phyloP scores from a whole-genome alignment of 805 yeast species.

The Sugiyamaella chiloensis region DNA sequence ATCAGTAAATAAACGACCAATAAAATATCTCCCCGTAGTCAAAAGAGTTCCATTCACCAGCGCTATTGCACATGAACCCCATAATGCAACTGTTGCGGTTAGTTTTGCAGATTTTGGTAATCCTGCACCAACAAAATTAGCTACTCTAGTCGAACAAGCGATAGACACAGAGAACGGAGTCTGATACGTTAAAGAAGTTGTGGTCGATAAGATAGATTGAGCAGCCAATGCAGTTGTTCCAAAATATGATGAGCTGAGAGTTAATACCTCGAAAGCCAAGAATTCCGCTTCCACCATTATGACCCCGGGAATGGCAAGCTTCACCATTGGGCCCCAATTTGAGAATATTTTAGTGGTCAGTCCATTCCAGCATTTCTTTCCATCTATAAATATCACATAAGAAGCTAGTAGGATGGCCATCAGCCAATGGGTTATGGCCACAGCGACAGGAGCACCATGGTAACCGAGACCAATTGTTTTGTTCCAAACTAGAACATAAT shows the following conservation, averaged over 20 bases:
- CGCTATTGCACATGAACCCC: constrained; percentile 43
- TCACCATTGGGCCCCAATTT: constrained; percentile 57
- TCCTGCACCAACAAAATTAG: constrained; percentile 64
- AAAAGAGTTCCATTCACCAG: constrained; percentile 50
- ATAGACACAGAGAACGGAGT: constrained; percentile 74
- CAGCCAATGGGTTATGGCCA: constrained; percentile 67
- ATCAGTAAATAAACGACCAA: constrained; percentile 59
- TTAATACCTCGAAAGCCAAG: constrained; percentile 68
- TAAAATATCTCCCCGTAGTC: constrained; percentile 44
- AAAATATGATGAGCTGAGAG: constrained; percentile 64
- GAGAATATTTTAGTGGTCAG: constrained; percentile 44
- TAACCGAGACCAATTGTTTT: constrained; percentile 66
- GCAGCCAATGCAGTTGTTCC: constrained; percentile 71
- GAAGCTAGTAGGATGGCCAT: constrained; percentile 54
- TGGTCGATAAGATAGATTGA: constrained; percentile 66
- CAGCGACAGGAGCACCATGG: constrained; percentile 79
- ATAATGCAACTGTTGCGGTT: constrained; percentile 45
- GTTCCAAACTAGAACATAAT: constrained; percentile 75
- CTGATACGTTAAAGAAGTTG: constrained; percentile 63
- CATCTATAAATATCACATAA: constrained; percentile 55
- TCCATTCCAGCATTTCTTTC: constrained; percentile 61
- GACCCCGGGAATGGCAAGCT: constrained; percentile 70
- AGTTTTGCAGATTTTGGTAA: constrained; percentile 47
- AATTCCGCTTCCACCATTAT: constrained; percentile 77
- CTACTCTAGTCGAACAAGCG: constrained; percentile 69